phyloP scores from a whole-genome alignment of 2,329 filamentous ascomycete species.

The Penicillium palitans region DNA sequence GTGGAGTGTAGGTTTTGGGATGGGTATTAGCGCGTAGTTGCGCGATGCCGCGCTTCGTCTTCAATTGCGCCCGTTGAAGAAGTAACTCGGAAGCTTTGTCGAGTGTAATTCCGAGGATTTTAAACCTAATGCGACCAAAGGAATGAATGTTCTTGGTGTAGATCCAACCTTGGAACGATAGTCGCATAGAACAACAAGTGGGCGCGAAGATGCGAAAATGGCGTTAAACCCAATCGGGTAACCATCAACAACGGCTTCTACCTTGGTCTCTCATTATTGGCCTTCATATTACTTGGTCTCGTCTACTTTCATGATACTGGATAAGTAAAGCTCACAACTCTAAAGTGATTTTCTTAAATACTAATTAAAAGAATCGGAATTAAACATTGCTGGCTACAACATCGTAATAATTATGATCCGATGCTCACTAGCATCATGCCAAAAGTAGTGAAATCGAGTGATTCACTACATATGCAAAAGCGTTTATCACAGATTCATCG shows the following conservation, averaged over 20 bases:
- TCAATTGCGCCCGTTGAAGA: neutral
- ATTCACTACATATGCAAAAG: neutral
- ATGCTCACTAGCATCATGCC: constrained; percentile 1
- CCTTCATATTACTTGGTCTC: neutral
- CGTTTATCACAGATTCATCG: neutral
- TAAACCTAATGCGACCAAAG: neutral
- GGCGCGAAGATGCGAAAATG: constrained; percentile 12
- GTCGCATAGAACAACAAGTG: constrained; percentile 14
- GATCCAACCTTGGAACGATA: neutral
- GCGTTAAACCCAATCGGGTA: constrained; percentile 24
- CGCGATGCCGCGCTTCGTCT: neutral
- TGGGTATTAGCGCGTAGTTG: neutral
- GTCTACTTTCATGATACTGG: neutral
- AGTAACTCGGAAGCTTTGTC: neutral
- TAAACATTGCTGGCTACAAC: neutral
- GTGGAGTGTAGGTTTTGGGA: neutral
- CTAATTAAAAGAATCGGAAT: neutral
- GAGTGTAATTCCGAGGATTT: neutral
- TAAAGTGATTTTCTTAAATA: neutral
- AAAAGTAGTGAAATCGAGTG: neutral
- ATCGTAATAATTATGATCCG: neutral
- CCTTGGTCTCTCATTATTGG: neutral
- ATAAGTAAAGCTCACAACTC: neutral
- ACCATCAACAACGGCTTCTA: constrained; percentile 17
- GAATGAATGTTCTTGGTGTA: neutral